A percentile compares a stretch with the other conserved stretches of the same genome.
Conservation (phyloP, 108 stramenopile genomes). For the Epipyxis sp. region DNA sequence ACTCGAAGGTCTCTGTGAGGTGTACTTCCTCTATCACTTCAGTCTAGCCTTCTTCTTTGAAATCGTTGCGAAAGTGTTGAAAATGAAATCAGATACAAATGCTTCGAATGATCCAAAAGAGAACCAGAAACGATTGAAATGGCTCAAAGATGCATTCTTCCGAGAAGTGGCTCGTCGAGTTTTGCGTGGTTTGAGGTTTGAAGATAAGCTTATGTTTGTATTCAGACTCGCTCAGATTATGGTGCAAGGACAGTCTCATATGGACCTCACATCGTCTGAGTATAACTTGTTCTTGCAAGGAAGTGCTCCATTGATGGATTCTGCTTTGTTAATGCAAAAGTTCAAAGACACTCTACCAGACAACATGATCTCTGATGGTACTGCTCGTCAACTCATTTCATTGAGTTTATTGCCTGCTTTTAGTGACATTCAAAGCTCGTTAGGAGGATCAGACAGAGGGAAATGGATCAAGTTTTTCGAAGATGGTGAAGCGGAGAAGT, state of each 20-base stretch:
- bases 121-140: constrained; percentile 49
- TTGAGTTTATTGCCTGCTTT: neutral
- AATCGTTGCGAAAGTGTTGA: constrained; percentile 69
- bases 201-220: constrained; percentile 89
- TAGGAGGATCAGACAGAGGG: neutral
- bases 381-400: neutral
- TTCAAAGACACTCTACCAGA: neutral
- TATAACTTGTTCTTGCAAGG: neutral
- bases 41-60: constrained; percentile 68
- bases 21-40: constrained; percentile 54
- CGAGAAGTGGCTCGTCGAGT: constrained; percentile 76
- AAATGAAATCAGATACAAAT: constrained; percentile 44
- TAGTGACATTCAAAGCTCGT: neutral
- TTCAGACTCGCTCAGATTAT: constrained; percentile 71
- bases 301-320: neutral
- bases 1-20: constrained; percentile 36
- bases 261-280: neutral
- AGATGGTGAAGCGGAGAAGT: neutral
- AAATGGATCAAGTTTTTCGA: neutral
- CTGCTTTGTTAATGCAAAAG: neutral
- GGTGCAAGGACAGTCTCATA: neutral
- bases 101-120: neutral
- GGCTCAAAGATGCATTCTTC: constrained; percentile 67
- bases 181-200: constrained; percentile 72
- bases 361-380: neutral